Evolutionary conservation across 139 green algal species (phyloP), one percentile per base, ranked within the genome.

Genomic region (Chlamydomonas incerta): DNA sequence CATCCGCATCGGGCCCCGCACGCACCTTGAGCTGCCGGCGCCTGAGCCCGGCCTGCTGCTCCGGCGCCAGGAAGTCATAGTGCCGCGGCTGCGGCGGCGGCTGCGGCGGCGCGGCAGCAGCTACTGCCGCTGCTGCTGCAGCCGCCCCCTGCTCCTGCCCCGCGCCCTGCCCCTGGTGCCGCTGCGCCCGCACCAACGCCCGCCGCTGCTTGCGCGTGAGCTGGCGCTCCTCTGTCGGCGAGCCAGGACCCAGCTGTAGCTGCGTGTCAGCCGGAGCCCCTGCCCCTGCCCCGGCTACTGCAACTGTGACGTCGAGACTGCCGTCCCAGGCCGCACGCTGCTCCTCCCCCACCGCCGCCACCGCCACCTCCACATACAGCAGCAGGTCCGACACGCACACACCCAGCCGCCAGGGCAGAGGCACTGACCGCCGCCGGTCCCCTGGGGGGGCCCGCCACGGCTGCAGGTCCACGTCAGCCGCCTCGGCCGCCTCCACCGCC

Each of bases 311-410:
- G n/a, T n/a, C n/a, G n/a, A n/a, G n/a, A n/a, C n/a, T n/a, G n/a
- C n/a, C n/a, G n/a, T 50, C 41, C 41, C 8, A 13, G 41, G 41
- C 41, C 41, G 8, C 41, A 5, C 41, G 6, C 41, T 50, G 6
- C 41, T 50, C n/a, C n/a, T n/a, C 52, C 52, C 52, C 52, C 52
- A 84, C 50, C 10, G 77, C 77, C 2, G 23, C 65, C 8, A 18
- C 46, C 18, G 77, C 77, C 8, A 67, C 66, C n/a, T 84, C 66
- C 29, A 84, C 77, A 47, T 84, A 74, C 63, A 74, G 24, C 34
- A 74, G 77, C 65, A 84, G 29, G 13, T 84, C 46, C 11, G 18
- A 52, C 34, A 84, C 46, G 0, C 28, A 31, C n/a, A 84, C 77
- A 14, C 77, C 63, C 77, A 84, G 29, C 63, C 65, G 65, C 46